Evolutionary conservation across 1,284 basidiomycete species (phyloP), one percentile per base, ranked within the genome.

Genomic region (Ganoderma meredithae): DNA sequence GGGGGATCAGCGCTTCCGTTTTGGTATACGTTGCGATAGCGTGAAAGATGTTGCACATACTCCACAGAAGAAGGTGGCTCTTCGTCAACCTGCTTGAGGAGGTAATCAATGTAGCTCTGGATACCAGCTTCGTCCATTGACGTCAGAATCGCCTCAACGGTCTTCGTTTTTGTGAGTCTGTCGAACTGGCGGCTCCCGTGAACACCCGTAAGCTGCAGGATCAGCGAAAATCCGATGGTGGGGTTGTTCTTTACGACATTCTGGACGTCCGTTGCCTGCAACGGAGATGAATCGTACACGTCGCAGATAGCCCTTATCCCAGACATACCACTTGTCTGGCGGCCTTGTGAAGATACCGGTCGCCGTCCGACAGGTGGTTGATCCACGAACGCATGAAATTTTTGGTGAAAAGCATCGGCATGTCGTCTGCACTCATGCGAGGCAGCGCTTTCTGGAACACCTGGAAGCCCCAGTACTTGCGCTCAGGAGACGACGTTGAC

Each of bases 341-440:
- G 31, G 93, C 91, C 80, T 95, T 96, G 83, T 98, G 95, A 41
- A 98, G 82, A 78, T 96, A 91, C 65, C 96, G 88, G 79, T 98
- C 96, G 64, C 87, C 86, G 65, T 93, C 92, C 0, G 95, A 92
- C 25, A 99, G 86, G 77, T 99, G 96, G 79, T 97, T 98, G 73
- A 98, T 97, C 94, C 96, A 97, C 49, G 93, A 93, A 55, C 96
- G 91, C 94, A 99, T 97, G 76, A 98, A 95, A 79, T 98, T 97
- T 74, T 93, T 92, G 13, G 95, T 97, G 81, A 99, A 98, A 22
- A 99, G 84, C 84, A 95, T 90, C 0, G 95, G 92, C 74, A 97
- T 85, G 63, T 90, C 90, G 31, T 86, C 79, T 22, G 88, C 81
- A 8, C 86, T 84, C 25, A 96, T 86, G 19, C 90, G 89, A 9